Evolutionary conservation across 768 basidiomycete genomes (phyloP).

Genomic region (Rhodotorula kratochvilovae): DNA sequence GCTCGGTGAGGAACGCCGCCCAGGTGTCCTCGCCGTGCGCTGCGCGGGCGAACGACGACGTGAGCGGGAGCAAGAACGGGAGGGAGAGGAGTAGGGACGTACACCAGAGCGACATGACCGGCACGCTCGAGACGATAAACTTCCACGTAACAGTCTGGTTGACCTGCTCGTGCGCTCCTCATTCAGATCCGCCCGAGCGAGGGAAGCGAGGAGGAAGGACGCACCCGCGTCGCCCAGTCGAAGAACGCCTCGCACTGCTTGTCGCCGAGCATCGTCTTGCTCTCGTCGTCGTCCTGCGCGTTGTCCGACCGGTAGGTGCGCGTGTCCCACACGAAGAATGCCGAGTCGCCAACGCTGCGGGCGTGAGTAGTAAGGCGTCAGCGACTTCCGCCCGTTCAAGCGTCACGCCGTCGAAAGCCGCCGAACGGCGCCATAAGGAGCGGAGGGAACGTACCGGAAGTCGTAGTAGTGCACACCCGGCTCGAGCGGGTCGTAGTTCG

Average conservation of each 20-base stretch:
- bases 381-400: too few relatives aligned
- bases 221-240: slow-evolving; percentile 60
- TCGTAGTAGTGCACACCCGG: slow-evolving; percentile 56
- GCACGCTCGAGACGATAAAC: slow-evolving; percentile 69
- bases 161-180: slow-evolving; percentile 49
- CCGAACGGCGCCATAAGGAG: too few relatives aligned
- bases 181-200: neutral
- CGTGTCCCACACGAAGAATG: slow-evolving; percentile 76
- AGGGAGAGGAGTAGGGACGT: neutral
- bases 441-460: slow-evolving; percentile 38
- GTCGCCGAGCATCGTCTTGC: slow-evolving; percentile 66
- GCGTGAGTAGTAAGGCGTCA: neutral
- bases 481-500: slow-evolving; percentile 42
- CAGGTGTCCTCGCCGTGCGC: slow-evolving; percentile 61
- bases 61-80: too few relatives aligned
- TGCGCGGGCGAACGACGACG: too few relatives aligned
- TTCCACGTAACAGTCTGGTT: slow-evolving; percentile 71
- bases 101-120: slow-evolving; percentile 68
- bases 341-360: slow-evolving; percentile 58
- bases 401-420: too few relatives aligned
- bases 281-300: slow-evolving; percentile 45
- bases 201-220: slow-evolving; percentile 13
- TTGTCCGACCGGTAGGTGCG: slow-evolving; percentile 57
- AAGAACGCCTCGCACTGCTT: slow-evolving; percentile 60
- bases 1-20: slow-evolving; percentile 62